Base-by-base conservation (phyloP, 306 rosid genomes). In the Lathyrus sativus region DNA sequence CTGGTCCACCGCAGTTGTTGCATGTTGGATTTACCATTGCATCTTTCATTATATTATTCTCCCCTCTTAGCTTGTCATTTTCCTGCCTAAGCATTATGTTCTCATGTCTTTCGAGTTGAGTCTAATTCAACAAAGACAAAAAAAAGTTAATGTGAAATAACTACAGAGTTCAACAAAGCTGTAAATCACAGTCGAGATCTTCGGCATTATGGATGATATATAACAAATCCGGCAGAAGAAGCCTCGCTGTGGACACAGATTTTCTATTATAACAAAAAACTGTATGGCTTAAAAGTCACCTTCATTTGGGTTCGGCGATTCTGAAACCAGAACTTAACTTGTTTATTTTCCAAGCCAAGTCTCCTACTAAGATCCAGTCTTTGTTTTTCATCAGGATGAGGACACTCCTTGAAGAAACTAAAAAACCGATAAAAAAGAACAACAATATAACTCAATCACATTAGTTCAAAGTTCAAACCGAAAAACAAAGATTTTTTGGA, bases 291-390 rank as follows among this genome's bases (percentile, higher is more conserved):
- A 73, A 57, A 4, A 67, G 31, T 62, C 76, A 95, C 99, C 97
- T 95, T 95, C 99, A 90, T 87, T 50, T 95, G 99, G 11, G 99
- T 95, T 75, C 99, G 65, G 18, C 99, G 72, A 59, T 95, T 95
- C 79, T 95, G 99, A 82, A 95, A 95, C 99, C 99, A 95, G 78
- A 95, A 95, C 55, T 95, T 95, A 74, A 95, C 92, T 84, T 95
- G 99, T 86, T 90, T 95, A 29, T 71, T 78, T 79, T 88, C 97
- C 90, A 91, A 79, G 64, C 83, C 54, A 74, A 90, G 96, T 76
- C 86, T 84, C 81, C 68, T 83, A 57, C 99, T 88, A 44, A 95
- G 92, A 45, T 90, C 99, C 74, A 67, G 29, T 73, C 99, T 84
- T 73, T 95, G 99, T 79, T 95, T 95, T 62, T 95, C 99, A 77